Base-by-base conservation (phyloP, 768 basidiomycete genomes). In the Russula sp. region DNA sequence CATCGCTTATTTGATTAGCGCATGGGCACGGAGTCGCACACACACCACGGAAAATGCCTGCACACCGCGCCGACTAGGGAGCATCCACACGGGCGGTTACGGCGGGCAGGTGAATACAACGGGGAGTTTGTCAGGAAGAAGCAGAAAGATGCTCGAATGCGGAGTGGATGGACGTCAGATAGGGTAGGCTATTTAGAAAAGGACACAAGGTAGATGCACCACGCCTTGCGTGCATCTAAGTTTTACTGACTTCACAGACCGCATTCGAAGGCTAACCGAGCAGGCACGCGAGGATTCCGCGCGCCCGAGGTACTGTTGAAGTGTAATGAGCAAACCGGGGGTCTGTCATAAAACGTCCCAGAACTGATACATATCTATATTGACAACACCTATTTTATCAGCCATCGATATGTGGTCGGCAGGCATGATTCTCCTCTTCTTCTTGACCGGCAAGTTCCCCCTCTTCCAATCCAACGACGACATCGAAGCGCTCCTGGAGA, bases 361-460 rank as follows among this genome's bases (percentile, higher is more conserved):
- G 14, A 44, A 32, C 10, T 18, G 55, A 42, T 53, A 42, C 44
- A n/a, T 18, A 44, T 55, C 34, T 52, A 16, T 32, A 11, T 35
- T 71, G 58, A 65, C 55, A 16, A 57, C 44, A 61, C 32, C 45
- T n/a, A 44, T 32, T 63, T 16, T 39, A 16, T 51, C 71, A 99
- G 97, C 96, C 2, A 88, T 98, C 71, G 97, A 99, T 69, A 84
- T 98, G 51, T 99, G 97, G 97, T 88, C 95, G 0, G 91, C 85
- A 7, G 97, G 97, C 0, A 86, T 88, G 70, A 97, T 98, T 57
- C 75, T 99, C 0, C 80, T 98, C 6, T 95, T 95, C 76, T 95
- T 98, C 76, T 79, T 99, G 40, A 88, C 87, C 0, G 83, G 85
- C 49, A 97, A 96, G 68, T 99, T 98, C 71, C 97, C 97, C 1